Evolutionary conservation across 148 eudicot genomes (phyloP).

Genomic region (Rhododendron molle): DNA sequence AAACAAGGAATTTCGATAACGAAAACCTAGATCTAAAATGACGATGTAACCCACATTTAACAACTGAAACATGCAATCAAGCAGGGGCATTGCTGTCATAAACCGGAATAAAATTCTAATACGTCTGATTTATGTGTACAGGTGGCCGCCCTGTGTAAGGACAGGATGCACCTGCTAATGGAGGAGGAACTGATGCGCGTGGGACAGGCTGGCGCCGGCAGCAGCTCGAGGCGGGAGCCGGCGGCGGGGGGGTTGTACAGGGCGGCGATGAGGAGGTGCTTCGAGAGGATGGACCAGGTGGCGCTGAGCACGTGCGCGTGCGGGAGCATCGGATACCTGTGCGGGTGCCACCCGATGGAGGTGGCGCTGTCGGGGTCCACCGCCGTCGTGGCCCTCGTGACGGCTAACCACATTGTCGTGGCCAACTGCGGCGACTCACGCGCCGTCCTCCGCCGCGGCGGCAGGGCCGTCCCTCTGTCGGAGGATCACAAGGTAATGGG

Average conservation of each 20-base stretch:
- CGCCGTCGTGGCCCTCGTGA: conserved; percentile 38
- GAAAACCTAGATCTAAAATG: background rate
- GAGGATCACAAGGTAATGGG: conserved; percentile 43
- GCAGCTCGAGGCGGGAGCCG: background rate
- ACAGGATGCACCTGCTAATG: conserved; percentile 31
- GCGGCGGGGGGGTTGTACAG: conserved; percentile 21
- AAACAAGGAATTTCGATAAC: background rate
- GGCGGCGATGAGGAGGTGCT: conserved; percentile 18
- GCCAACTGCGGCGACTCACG: conserved; percentile 58
- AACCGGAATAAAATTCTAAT: background rate
- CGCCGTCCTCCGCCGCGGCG: conserved; percentile 40
- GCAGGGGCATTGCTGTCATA: background rate
- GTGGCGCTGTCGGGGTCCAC: conserved; percentile 28
- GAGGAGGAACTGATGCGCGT: conserved; percentile 27
- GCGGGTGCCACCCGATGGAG: conserved; percentile 20
- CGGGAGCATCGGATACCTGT: conserved; percentile 12
- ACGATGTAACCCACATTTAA: background rate
- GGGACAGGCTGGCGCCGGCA: background rate
- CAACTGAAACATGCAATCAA: background rate
- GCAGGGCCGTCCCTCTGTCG: conserved; percentile 29
- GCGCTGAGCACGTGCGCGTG: conserved; percentile 30
- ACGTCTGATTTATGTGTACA: conserved; percentile 8
- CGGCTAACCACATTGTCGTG: conserved; percentile 27
- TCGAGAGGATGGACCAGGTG: conserved; percentile 33
- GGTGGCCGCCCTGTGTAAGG: conserved; percentile 40